Conservation (phyloP, 2,329 filamentous ascomycete genomes). For the Trichophyton mentagrophytes region DNA sequence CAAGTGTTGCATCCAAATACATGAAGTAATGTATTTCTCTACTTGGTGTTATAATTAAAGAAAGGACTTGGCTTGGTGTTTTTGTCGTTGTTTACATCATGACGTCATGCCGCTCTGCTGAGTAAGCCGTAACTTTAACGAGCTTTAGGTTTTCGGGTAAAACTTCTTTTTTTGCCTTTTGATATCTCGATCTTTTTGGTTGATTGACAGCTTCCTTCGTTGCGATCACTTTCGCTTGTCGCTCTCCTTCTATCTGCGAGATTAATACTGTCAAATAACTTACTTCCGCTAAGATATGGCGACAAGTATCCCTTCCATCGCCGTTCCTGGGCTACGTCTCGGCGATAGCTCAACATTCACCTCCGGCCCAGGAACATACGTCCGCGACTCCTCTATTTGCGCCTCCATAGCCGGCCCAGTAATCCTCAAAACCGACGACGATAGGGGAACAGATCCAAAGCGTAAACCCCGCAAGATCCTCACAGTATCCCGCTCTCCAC, state of each 20-base stretch:
- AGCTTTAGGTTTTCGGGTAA: background rate
- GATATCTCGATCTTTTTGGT: background rate
- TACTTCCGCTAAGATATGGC: background rate
- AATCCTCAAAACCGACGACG: conserved; percentile 31
- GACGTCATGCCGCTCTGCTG: background rate
- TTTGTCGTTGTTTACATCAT: background rate
- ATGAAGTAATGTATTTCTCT: background rate
- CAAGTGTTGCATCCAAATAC: conserved; percentile 1
- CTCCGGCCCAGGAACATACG: conserved; percentile 72
- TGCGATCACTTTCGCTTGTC: conserved; percentile 4
- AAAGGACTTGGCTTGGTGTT: background rate
- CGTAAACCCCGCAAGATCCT: conserved; percentile 15
- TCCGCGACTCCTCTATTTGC: conserved; percentile 61
- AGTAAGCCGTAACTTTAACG: background rate
- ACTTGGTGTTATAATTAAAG: background rate
- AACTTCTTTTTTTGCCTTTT: background rate
- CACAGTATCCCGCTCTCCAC: conserved; percentile 23
- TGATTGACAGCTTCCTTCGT: background rate
- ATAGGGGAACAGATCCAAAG: conserved; percentile 19
- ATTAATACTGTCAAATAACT: background rate
- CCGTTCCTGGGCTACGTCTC: conserved; percentile 70
- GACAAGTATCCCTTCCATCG: conserved; percentile 36
- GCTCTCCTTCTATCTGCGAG: conserved; percentile 10
- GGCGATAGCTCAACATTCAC: conserved; percentile 54
- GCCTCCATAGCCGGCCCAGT: conserved; percentile 72